Base-by-base conservation (phyloP, 2,329 filamentous ascomycete species). In the Colletotrichum sidae region DNA sequence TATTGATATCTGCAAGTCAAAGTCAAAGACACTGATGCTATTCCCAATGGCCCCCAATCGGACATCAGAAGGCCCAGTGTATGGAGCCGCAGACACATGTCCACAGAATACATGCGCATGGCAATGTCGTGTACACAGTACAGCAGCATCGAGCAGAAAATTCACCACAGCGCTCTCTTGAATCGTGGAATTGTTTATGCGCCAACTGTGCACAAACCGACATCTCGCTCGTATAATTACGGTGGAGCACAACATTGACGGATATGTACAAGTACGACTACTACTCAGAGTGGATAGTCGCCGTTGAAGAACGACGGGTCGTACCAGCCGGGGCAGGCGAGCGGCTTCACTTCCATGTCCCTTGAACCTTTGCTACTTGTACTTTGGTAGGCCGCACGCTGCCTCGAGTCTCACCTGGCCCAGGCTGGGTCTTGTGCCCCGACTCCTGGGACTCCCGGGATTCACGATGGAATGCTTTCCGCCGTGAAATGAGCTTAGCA, bases 271-370 rank as follows among this genome's bases (percentile, higher is more conserved):
- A 44, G 44, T 11, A 45, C n/a, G n/a, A 15, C 37, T 33, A 15
- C 37, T 33, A 17, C 17, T 17, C 17, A 17, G 53, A 25, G 3
- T 25, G 25, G 25, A 25, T 25, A 25, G 25, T 25, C 25, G 46
- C 58, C 58, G 47, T 62, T 57, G 58, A 61, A 62, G 63, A 66
- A 57, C 52, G 46, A 66, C 41, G 62, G 58, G 52, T 37, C 35
- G 37, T 37, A 46, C 15, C 45, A 37, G 57, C 37, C 34, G 39
- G 57, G 35, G 49, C 25, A 25, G 25, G 25, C 25, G 25, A 25
- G 25, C 25, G 25, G 25, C 25, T 25, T 25, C 4, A 25, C 25
- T 25, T 25, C 25, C 25, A 25, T 25, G 25, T 25, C 25, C 25
- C 25, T 4, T 25, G 3, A 5, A 25, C 25, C 25, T 25, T 25